Base-by-base conservation (phyloP, 2,329 filamentous ascomycete species). In the Alternaria viburni region DNA sequence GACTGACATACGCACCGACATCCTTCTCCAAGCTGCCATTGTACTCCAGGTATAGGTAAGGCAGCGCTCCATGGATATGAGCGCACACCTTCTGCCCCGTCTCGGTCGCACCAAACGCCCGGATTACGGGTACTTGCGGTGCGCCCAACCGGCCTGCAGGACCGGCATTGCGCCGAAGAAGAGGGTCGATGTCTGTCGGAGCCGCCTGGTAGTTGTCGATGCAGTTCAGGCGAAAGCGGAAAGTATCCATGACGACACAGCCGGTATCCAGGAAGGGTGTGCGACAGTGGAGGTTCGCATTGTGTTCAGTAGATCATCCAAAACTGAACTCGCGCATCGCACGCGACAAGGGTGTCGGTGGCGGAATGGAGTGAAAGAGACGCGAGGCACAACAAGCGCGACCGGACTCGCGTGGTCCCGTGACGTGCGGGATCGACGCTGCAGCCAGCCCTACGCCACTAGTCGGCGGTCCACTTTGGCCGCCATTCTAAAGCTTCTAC, bases 51-150 rank as follows among this genome's bases (percentile, higher is more conserved):
- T 93, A 98, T n/a, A 98, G 83, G 77, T 99, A 99, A 1, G 96
- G 96, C 73, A 99, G 94, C 21, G 93, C 93, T 64, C 96, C 96
- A 80, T 98, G 96, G 59, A 99, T 89, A 82, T 99, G 96, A 28
- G 93, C 93, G 82, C 96, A 97, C 15, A 97, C 93, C 77, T 96
- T 97, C 81, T 98, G 94, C 0, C 96, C 96, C 0, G 93, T 96
- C 78, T 97, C 93, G 1, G 95, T 97, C 4, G 93, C 90, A 1
- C 96, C 96, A 81, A 98, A 99, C 11, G 96, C 87, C 68, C 96
- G 89, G 64, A 99, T 89, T 11, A 98, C 88, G 0, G 96, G 95
- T 0, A 98, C 89, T 68, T 89, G 91, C 10, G 92, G 90, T 32
- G 88, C 87, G 63, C 88, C 89, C 66, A 85, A 83, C 63, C 86